These are phyloP conservation scores for Wickerhamiella azymoides DNA, from an alignment of 805 yeast species.

Conservation along the genomic window DNA sequence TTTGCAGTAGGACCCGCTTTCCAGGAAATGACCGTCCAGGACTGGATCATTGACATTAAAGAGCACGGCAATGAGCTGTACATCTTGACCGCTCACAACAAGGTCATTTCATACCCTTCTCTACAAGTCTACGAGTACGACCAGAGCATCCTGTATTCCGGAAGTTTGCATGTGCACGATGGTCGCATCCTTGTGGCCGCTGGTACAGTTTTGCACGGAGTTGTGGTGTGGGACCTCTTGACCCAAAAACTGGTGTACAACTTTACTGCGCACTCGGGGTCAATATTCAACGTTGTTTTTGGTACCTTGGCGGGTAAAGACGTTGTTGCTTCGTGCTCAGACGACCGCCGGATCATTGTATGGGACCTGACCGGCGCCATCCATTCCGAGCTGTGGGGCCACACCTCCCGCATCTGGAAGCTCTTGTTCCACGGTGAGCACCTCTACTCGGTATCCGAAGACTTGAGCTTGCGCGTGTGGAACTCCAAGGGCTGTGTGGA, in stretches of 20 bases:
- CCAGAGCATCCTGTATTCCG: conserved; percentile 78
- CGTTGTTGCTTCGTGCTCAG: conserved; percentile 70
- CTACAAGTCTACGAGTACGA: conserved; percentile 28
- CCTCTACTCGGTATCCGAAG: conserved; percentile 68
- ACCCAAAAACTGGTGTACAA: conserved; percentile 34
- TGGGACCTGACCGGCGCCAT: conserved; percentile 53
- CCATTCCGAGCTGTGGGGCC: conserved; percentile 88
- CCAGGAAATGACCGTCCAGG: conserved; percentile 34
- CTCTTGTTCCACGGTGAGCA: conserved; percentile 38
- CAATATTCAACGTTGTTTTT: conserved; percentile 67
- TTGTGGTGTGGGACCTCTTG: conserved; percentile 51
- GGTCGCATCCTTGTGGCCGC: conserved; percentile 50
- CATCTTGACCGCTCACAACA: conserved; percentile 70
- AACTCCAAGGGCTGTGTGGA: conserved; percentile 27
- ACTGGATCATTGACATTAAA: conserved; percentile 64
- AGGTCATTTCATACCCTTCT: conserved; percentile 29
- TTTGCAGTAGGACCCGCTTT: conserved; percentile 28
- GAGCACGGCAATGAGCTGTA: conserved; percentile 28
- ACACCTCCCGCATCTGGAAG: conserved; percentile 86
- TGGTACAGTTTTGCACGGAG: conserved; percentile 89
- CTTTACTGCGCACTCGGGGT: conserved; percentile 73
- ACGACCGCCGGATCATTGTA: conserved; percentile 75
- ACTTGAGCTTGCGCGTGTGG: conserved; percentile 78
- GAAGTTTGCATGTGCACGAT: conserved; percentile 40
- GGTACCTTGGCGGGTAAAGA: conserved; percentile 35